A percentile compares a stretch with the other conserved stretches of the same genome.
These are phyloP conservation scores for Singerocomus inundabilis DNA, from an alignment of 1,284 basidiomycete species.

Conservation along the genomic window DNA sequence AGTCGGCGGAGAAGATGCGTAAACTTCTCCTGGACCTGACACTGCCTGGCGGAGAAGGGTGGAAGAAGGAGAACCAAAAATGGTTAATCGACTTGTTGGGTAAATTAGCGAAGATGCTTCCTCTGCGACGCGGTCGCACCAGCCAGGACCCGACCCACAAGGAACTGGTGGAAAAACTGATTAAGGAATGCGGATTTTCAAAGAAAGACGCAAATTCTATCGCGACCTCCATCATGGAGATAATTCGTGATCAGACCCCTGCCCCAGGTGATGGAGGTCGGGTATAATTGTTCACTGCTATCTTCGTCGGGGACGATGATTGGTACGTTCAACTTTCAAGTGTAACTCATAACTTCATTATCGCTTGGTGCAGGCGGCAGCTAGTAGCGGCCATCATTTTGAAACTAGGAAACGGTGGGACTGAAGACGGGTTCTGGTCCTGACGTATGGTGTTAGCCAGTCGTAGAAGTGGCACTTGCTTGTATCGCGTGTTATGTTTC, in stretches of 20 bases:
- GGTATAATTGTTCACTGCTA: not conserved
- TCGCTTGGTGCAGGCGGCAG: no score
- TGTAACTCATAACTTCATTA: no score
- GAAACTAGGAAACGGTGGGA: no score
- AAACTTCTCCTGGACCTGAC: constrained; percentile 15
- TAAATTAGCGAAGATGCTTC: constrained; percentile 23
- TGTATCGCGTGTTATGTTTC: no score
- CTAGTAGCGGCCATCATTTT: no score
- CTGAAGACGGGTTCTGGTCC: no score
- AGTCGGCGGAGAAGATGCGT: constrained; percentile 16
- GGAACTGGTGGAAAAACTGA: constrained; percentile 15
- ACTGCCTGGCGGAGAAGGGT: constrained; percentile 7
- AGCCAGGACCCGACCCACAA: constrained; percentile 7
- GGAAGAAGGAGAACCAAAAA: constrained; percentile 17
- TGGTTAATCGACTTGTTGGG: constrained; percentile 22
- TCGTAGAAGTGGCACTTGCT: no score
- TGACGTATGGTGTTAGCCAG: no score
- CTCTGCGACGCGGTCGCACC: constrained; percentile 5
- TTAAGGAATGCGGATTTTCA: constrained; percentile 21
- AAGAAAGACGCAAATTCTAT: constrained; percentile 16
- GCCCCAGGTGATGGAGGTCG: not conserved
- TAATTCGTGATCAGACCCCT: constrained; percentile 5
- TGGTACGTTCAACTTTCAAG: no score
- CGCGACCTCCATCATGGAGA: constrained; percentile 19
- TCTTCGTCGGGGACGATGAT: no score